A percentile compares a stretch with the other conserved stretches of the same genome.
Evolutionary conservation across 176 grass and related monocot species (phyloP).

Genomic region (Oropetium thomaeum): DNA sequence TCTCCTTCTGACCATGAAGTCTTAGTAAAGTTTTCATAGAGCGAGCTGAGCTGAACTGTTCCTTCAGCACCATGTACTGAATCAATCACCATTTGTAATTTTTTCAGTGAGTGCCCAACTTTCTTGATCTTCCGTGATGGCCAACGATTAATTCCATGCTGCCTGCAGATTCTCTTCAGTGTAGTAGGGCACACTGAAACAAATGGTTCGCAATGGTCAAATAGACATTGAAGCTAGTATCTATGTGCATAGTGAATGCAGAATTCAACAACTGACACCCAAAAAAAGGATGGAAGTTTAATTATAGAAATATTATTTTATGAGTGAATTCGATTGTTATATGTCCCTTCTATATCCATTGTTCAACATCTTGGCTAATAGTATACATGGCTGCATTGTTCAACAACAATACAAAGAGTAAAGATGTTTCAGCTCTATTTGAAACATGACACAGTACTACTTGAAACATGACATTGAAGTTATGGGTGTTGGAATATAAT

Average conservation of each 20-base stretch:
- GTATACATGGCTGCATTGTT: neutral
- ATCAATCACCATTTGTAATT: conserved; percentile 93
- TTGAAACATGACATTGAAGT: neutral
- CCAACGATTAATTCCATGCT: conserved; percentile 92
- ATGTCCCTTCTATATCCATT: neutral
- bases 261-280: neutral
- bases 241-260: conserved; percentile 18
- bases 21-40: conserved; percentile 92
- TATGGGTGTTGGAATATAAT: neutral
- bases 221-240: neutral
- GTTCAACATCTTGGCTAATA: neutral
- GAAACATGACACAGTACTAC: neutral
- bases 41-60: conserved; percentile 67
- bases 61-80: conserved; percentile 77
- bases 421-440: neutral
- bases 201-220: conserved; percentile 15
- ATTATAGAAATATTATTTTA: neutral
- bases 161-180: conserved; percentile 94
- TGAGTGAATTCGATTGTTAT: neutral
- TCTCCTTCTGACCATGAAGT: conserved; percentile 68
- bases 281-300: neutral
- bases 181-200: conserved; percentile 96
- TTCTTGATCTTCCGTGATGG: conserved; percentile 99
- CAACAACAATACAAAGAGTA: neutral
- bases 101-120: conserved; percentile 86